phyloP scores from a whole-genome alignment of 1,284 basidiomycete genomes.

The Heimioporus retisporus region DNA sequence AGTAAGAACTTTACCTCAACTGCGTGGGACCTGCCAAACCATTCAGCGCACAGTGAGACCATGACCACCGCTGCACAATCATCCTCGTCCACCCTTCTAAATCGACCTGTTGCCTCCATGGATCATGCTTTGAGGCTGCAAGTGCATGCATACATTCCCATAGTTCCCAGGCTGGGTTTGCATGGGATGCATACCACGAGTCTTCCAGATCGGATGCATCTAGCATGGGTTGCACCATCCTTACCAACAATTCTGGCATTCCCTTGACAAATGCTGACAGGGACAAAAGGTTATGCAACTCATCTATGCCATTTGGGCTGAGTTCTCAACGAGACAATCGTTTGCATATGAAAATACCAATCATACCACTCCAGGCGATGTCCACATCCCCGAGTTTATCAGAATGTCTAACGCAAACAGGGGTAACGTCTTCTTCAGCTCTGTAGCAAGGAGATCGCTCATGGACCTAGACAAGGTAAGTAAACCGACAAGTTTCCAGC shows the following conservation, averaged over 20 bases:
- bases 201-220: conserved; percentile 43
- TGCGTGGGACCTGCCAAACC: conserved; percentile 63
- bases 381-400: conserved; percentile 66
- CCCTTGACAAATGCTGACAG: conserved; percentile 62
- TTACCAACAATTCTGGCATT: conserved; percentile 57
- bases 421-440: conserved; percentile 54
- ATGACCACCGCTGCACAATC: conserved; percentile 64
- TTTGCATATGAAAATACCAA: conserved; percentile 57
- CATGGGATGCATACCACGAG: conserved; percentile 48
- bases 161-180: conserved; percentile 64
- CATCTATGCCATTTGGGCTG: conserved; percentile 44
- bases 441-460: conserved; percentile 53
- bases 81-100: conserved; percentile 56
- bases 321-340: conserved; percentile 41
- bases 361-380: conserved; percentile 63
- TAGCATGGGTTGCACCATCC: conserved; percentile 59
- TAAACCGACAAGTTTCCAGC: conserved; percentile 75
- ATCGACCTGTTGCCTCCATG: conserved; percentile 58
- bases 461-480: conserved; percentile 66
- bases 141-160: conserved; percentile 61
- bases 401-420: conserved; percentile 58
- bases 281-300: conserved; percentile 61
- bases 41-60: conserved; percentile 65
- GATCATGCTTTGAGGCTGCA: conserved; percentile 43
- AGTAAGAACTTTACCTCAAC: conserved; percentile 40